These are phyloP conservation scores for Xylaria sp. DNA, from an alignment of 2,329 filamentous ascomycete species.

Conservation along the genomic window DNA sequence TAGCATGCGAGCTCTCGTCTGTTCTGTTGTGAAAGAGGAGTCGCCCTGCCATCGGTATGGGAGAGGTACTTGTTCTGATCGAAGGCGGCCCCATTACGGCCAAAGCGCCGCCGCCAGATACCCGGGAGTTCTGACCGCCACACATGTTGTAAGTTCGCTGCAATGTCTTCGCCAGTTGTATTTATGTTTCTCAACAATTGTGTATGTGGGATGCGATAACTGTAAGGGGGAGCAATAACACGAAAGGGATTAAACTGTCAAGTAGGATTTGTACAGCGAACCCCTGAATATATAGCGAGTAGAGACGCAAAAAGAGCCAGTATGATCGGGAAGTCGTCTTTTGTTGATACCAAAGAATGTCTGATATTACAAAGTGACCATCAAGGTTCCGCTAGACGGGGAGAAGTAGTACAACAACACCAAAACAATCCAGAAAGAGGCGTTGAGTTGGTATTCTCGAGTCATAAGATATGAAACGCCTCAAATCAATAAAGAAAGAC, in stretches of 20 bases:
- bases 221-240: not conserved
- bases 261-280: too few relatives aligned
- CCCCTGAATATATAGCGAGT: too few relatives aligned
- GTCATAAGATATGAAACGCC: not conserved
- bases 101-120: conserved; percentile 59
- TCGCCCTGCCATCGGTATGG: conserved; percentile 37
- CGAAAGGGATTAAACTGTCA: not conserved
- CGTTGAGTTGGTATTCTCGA: too few relatives aligned
- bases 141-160: conserved; percentile 53
- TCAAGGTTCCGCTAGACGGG: conserved; percentile 20
- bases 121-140: conserved; percentile 53
- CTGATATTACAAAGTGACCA: conserved; percentile 7
- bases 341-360: conserved; percentile 5
- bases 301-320: not conserved
- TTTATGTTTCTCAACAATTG: not conserved
- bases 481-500: not conserved
- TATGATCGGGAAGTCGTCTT: not conserved
- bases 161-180: not conserved
- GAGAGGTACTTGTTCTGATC: conserved; percentile 24
- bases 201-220: not conserved
- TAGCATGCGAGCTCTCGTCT: conserved; percentile 48
- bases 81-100: conserved; percentile 55
- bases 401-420: not conserved
- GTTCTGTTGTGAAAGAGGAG: conserved; percentile 59
- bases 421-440: not conserved